Conservation (phyloP, 768 basidiomycete genomes). For the Hygrophoropsis aurantiaca region DNA sequence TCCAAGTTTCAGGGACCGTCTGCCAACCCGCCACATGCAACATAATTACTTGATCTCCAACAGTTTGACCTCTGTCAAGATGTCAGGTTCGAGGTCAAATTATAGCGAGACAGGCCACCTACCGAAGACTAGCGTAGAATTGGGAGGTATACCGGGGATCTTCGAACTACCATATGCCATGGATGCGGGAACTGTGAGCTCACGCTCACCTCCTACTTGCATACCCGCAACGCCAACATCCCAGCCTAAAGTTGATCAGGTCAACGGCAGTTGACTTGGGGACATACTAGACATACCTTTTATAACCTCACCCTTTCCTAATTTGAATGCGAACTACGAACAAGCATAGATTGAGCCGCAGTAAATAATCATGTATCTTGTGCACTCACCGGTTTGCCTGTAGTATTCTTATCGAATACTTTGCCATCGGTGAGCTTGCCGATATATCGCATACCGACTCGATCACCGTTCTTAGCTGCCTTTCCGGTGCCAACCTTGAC, state of each 20-base stretch:
- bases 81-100: background rate
- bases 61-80: slow-evolving; percentile 65
- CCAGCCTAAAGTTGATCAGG: slow-evolving; percentile 56
- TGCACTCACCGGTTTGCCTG: slow-evolving; percentile 77
- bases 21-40: background rate
- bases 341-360: background rate
- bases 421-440: slow-evolving; percentile 82
- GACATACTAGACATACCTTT: slow-evolving; percentile 52
- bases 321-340: slow-evolving; percentile 66
- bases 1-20: too few species aligned
- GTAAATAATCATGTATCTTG: slow-evolving; percentile 11
- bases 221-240: slow-evolving; percentile 91
- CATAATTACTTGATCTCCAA: slow-evolving; percentile 59
- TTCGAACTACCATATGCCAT: slow-evolving; percentile 74
- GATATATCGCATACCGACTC: slow-evolving; percentile 85
- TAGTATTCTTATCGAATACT: slow-evolving; percentile 77
- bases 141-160: slow-evolving; percentile 63
- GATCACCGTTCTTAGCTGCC: slow-evolving; percentile 82
- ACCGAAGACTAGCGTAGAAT: slow-evolving; percentile 85
- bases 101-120: slow-evolving; percentile 23
- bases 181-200: slow-evolving; percentile 68
- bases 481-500: slow-evolving; percentile 80
- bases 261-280: background rate
- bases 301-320: slow-evolving; percentile 91
- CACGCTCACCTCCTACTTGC: slow-evolving; percentile 87